These are phyloP conservation scores for Bryopsis sp. DNA, from an alignment of 139 green algal species.

Conservation along the genomic window DNA sequence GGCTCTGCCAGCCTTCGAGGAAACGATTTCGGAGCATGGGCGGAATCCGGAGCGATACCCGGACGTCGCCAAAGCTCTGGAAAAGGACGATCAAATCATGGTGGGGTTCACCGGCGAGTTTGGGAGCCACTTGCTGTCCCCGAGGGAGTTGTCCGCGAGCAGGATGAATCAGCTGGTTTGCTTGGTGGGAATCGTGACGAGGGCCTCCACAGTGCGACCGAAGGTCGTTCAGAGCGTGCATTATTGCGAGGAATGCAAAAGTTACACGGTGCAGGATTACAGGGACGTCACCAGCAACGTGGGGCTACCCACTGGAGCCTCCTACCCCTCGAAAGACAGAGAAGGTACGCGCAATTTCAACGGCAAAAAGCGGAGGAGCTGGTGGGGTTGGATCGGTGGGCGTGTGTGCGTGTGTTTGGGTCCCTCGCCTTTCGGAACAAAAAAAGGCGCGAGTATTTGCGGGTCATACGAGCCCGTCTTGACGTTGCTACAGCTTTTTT, in stretches of 20 bases:
- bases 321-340: slow-evolving; percentile 76
- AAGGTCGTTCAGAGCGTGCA: slow-evolving; percentile 69
- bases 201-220: slow-evolving; percentile 70
- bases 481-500: too few relatives aligned
- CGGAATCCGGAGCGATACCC: slow-evolving; percentile 31
- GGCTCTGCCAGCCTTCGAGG: slow-evolving; percentile 74
- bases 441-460: too few relatives aligned
- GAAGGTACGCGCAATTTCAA: slow-evolving; percentile 45
- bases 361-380: too few relatives aligned
- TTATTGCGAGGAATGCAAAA: slow-evolving; percentile 69
- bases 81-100: slow-evolving; percentile 38
- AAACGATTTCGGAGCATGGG: slow-evolving; percentile 68
- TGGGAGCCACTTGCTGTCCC: slow-evolving; percentile 73
- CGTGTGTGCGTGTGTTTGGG: neutral
- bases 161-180: slow-evolving; percentile 77
- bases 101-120: slow-evolving; percentile 86
- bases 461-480: too few relatives aligned
- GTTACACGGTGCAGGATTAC: slow-evolving; percentile 72
- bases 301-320: slow-evolving; percentile 53
- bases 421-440: too few relatives aligned
- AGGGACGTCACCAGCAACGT: slow-evolving; percentile 76
- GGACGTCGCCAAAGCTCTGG: slow-evolving; percentile 28
- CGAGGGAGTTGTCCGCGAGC: slow-evolving; percentile 62
- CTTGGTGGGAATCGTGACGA: slow-evolving; percentile 95
- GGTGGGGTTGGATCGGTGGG: neutral